phyloP scores from a whole-genome alignment of 2,329 filamentous ascomycete species.

The Apiospora koreana region DNA sequence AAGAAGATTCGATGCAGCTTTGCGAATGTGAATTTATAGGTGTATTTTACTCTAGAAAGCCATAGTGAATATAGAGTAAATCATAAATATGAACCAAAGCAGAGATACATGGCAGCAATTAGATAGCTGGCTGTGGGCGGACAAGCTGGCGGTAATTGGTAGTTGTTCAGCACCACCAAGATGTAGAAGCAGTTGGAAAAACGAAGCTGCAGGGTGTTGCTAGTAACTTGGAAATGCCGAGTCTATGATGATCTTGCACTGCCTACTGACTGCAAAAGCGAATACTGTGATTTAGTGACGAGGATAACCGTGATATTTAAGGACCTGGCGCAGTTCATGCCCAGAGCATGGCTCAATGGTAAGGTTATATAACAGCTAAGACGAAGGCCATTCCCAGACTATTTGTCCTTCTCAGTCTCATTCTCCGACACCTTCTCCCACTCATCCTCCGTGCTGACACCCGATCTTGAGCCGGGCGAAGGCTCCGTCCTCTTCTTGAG shows the following conservation, averaged over 20 bases:
- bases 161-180: not conserved
- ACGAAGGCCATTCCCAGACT: constrained; percentile 14
- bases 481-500: constrained; percentile 48
- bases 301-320: not conserved
- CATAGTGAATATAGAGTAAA: no score
- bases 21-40: not conserved
- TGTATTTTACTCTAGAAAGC: no score
- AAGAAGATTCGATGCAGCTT: not conserved
- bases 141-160: not conserved
- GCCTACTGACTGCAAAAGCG: no score
- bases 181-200: not conserved
- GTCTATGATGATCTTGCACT: not conserved
- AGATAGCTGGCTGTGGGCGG: not conserved
- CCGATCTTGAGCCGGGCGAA: constrained; percentile 51
- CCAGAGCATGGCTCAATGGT: not conserved
- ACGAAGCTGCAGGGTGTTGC: not conserved
- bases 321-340: not conserved
- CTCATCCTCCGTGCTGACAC: constrained; percentile 85
- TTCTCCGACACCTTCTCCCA: constrained; percentile 93
- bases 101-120: not conserved
- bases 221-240: not conserved
- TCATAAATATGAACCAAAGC: no score
- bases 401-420: constrained; percentile 62
- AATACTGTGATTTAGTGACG: not conserved
- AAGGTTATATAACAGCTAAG: not conserved